A percentile compares a stretch with the other conserved stretches of the same genome.
Conservation (phyloP, 2,329 filamentous ascomycete genomes). For the Ascochyta viciae-villosae region DNA sequence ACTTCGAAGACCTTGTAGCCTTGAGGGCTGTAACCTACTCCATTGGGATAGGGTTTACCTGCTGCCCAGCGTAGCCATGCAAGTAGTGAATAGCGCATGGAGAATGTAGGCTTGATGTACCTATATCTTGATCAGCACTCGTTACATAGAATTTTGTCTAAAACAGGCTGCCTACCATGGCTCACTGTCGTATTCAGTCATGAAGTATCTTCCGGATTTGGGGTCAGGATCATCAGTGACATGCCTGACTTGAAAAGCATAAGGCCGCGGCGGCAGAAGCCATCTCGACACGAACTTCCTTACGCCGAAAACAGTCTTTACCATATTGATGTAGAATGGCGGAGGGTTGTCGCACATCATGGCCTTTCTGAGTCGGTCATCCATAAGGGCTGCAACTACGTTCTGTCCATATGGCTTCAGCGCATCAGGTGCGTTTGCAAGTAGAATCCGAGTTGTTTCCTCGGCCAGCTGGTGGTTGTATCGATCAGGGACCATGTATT, state of each 20-base stretch:
- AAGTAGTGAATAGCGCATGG: slow-evolving; percentile 20
- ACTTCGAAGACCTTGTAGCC: slow-evolving; percentile 66
- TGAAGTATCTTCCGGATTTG: slow-evolving; percentile 41
- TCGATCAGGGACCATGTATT: slow-evolving; percentile 60
- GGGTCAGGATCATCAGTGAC: slow-evolving; percentile 58
- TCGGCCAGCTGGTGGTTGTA: slow-evolving; percentile 57
- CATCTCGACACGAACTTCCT: slow-evolving; percentile 66
- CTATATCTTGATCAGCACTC: slow-evolving; percentile 17
- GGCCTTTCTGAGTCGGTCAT: slow-evolving; percentile 66
- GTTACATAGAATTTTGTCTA: neutral
- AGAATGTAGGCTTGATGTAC: slow-evolving; percentile 36
- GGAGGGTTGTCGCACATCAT: slow-evolving; percentile 59
- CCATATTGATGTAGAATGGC: slow-evolving; percentile 44
- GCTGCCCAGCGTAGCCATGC: slow-evolving; percentile 55
- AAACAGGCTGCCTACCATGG: slow-evolving; percentile 48
- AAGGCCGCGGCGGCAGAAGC: slow-evolving; percentile 64
- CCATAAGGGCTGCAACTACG: slow-evolving; percentile 67
- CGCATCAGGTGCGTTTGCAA: slow-evolving; percentile 61
- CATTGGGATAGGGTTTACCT: slow-evolving; percentile 69
- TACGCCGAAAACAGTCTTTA: slow-evolving; percentile 57
- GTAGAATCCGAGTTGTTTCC: slow-evolving; percentile 66
- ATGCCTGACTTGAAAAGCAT: slow-evolving; percentile 40
- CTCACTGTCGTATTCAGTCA: slow-evolving; percentile 28
- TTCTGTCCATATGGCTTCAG: slow-evolving; percentile 57
- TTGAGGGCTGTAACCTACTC: slow-evolving; percentile 59